These are phyloP conservation scores for Extremus antarcticus DNA, from an alignment of 495 filamentous ascomycete species.

Conservation along the genomic window DNA sequence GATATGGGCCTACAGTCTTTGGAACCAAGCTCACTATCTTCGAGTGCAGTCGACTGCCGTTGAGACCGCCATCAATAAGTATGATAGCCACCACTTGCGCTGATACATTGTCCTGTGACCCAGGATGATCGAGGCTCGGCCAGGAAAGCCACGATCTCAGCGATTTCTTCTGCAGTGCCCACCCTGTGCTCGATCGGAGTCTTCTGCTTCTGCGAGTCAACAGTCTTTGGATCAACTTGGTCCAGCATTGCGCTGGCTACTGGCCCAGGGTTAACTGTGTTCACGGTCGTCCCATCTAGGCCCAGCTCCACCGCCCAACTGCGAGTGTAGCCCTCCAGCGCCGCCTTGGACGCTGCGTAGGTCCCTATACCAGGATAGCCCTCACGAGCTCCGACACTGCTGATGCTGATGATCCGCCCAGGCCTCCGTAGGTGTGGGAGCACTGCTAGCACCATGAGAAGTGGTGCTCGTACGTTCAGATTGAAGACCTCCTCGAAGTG, in stretches of 20 bases:
- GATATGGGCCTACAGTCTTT: no score
- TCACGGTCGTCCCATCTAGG: conserved; percentile 34
- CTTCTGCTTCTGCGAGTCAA: conserved; percentile 28
- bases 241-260: conserved; percentile 33
- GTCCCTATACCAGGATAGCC: conserved; percentile 30
- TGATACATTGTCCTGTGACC: conserved; percentile 30
- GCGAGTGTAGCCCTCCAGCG: conserved; percentile 37
- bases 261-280: conserved; percentile 35
- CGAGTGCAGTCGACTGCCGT: no score
- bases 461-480: conserved; percentile 33
- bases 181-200: conserved; percentile 32
- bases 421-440: conserved; percentile 37
- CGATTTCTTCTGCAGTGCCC: conserved; percentile 27
- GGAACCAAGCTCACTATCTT: no score
- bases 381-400: conserved; percentile 36
- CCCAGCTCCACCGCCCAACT: conserved; percentile 37
- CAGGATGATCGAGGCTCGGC: conserved; percentile 23
- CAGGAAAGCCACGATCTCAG: conserved; percentile 28
- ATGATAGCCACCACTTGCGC: conserved; percentile 26
- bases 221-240: conserved; percentile 26
- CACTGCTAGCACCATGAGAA: conserved; percentile 35
- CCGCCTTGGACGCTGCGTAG: conserved; percentile 40
- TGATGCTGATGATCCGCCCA: conserved; percentile 47
- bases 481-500: conserved; percentile 32
- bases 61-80: conserved; percentile 22